Evolutionary conservation across 2,329 filamentous ascomycete genomes (phyloP), one percentile per base, ranked within the genome.

Genomic region (Cryphonectria carpinicola): DNA sequence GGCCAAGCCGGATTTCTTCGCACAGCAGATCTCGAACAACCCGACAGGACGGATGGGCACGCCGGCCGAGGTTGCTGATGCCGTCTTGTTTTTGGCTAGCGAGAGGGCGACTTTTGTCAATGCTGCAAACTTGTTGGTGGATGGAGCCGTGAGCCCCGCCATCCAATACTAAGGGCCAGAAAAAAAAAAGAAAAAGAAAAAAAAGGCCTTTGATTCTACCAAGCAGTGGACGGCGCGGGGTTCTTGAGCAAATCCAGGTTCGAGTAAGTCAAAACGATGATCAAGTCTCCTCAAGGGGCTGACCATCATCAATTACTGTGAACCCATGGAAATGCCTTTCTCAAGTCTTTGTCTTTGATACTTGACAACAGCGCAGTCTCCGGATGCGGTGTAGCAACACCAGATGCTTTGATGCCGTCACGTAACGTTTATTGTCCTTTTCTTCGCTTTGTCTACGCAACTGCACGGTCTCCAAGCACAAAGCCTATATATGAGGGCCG

Each of bases 1-100:
- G 65, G 70, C 69, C 5, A 76, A 75, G 66, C 78, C 77, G 8
- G 77, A 78, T 3, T 72, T 80, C 7, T 80, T 80, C 63, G 71
- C 73, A 17, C 35, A 46, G 19, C 74, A 76, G 68, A 7, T 76
- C 54, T 68, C 65, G 25, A 66, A 61, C 5, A 74, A 75, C 54
- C 71, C 70, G 1, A 75, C 71, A 67, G 74, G 74, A 5, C 66
- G 75, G 37, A 72, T 74, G 70, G 75, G 71, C 1, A 72, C 35
- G 66, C 68, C 74, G 7, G 70, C 74, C 58, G 74, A 76, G 72
- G 71, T 76, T 1, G 75, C 75, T 2, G 70, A 74, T 35, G 73
- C 74, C 5, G 74, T 75, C 6, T 65, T 75, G 2, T 75, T 64
- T 41, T 25, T 75, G 43, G 72, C 73, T 8, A 75, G 74, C 63